phyloP scores from a whole-genome alignment of 2,329 filamentous ascomycete species.

The Paraphaeosphaeria minitans region DNA sequence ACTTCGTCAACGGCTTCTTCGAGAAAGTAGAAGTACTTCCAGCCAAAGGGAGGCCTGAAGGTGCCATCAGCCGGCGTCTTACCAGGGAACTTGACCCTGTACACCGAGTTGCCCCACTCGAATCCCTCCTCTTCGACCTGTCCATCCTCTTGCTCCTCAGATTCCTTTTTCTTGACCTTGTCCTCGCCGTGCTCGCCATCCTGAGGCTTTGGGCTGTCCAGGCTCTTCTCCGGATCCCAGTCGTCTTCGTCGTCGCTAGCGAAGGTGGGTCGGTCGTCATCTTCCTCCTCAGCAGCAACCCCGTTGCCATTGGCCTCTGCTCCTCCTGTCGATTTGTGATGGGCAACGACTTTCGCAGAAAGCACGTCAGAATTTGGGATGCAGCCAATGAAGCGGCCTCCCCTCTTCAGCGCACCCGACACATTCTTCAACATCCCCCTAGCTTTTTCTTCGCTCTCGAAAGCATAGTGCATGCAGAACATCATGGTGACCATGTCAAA shows the following conservation, averaged over 20 bases:
- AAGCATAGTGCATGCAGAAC: conserved; percentile 99
- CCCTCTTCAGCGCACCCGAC: conserved; percentile 86
- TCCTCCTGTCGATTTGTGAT: conserved; percentile 63
- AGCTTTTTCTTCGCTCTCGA: conserved; percentile 88
- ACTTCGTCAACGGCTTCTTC: conserved; percentile 95
- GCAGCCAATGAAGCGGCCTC: conserved; percentile 89
- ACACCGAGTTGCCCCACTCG: conserved; percentile 93
- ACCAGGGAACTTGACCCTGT: conserved; percentile 85
- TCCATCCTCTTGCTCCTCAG: conserved; percentile 48
- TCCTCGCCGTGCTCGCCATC: conserved; percentile 44
- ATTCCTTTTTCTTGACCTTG: conserved; percentile 50
- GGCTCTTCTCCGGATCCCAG: conserved; percentile 54
- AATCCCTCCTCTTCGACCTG: conserved; percentile 55
- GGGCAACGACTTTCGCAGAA: conserved; percentile 74
- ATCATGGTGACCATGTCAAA: conserved; percentile 99
- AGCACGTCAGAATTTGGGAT: conserved; percentile 98
- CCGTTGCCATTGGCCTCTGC: conserved; percentile 45
- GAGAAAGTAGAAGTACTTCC: conserved; percentile 97
- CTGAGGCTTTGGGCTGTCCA: conserved; percentile 43
- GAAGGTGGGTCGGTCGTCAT: conserved; percentile 37
- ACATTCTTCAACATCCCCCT: conserved; percentile 94
- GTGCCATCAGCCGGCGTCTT: conserved; percentile 83
- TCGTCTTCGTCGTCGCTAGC: conserved; percentile 48
- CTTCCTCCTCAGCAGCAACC: conserved; percentile 32
- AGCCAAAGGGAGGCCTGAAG: conserved; percentile 93